Evolutionary conservation across 1,284 basidiomycete genomes (phyloP), one percentile per base, ranked within the genome.

Genomic region (Ganoderma resinaceum): DNA sequence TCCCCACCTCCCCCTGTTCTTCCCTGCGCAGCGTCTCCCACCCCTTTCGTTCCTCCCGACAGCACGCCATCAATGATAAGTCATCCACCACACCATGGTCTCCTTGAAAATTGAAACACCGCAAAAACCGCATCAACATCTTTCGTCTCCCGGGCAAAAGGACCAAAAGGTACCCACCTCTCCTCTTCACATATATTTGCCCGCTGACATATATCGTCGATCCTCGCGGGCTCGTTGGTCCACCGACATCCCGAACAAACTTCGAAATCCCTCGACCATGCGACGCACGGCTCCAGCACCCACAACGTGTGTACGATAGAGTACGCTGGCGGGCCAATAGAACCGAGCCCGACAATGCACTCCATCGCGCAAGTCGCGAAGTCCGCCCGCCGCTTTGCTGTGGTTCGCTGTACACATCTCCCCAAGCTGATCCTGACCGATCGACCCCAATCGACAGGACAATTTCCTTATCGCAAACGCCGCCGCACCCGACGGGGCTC

Each of bases 141-240:
- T 55, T 29, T 55, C 16, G 5, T 57, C 11, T 57, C 55, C 18
- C 55, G 33, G 55, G 55, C 55, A n/a, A 57, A 57, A 37, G 33
- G 55, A 57, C 33, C 9, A 37, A 57, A 57, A 57, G 31, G 55
- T 31, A 37, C 55, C 11, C 8, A 57, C 55, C 33, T 37, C 31
- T 0, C n/a, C 55, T 18, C 55, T 57, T 57, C 55, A 57, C 55
- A 53, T 57, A 57, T 35, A 11, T 35, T 57, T 35, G 55, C 55
- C 55, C 55, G 55, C 55, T 35, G 55, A 33, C 20, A n/a, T 33
- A 12, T 12, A n/a, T n/a, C 33, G 33, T 37, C 31, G 55, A 57
- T 57, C 55, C 33, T 29, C 52, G 12, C 33, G 29, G 16, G 1
- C 16, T 35, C 33, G 33, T 57, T 57, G 18, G 23, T 35, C 29